phyloP scores from a whole-genome alignment of 768 basidiomycete species.

The Trametes cingulata region DNA sequence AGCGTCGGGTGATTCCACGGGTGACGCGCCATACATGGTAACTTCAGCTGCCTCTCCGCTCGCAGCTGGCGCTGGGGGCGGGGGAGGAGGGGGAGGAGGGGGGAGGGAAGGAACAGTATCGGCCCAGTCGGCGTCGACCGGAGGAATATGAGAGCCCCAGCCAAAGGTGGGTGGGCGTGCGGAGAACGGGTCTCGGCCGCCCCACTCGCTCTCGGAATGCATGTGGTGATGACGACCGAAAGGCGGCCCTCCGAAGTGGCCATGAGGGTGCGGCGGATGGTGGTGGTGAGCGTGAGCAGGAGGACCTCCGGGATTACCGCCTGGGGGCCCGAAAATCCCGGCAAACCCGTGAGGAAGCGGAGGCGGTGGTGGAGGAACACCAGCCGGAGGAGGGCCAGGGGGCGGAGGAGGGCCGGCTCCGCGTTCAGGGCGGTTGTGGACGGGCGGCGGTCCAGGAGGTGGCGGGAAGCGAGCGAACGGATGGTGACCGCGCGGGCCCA shows the following conservation, averaged over 20 bases:
- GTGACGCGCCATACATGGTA: conserved; percentile 20
- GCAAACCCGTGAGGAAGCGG: conserved; percentile 12
- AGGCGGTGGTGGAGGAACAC: conserved; percentile 17
- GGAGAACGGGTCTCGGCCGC: not conserved
- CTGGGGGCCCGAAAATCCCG: not conserved
- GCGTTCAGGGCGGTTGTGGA: conserved; percentile 1
- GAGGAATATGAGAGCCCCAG: conserved; percentile 6
- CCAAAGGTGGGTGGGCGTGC: not conserved
- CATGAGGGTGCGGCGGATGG: not conserved
- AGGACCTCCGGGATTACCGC: not conserved
- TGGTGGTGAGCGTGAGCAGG: conserved; percentile 6
- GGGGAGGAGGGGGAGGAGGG: conserved; percentile 20
- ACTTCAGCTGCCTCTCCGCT: conserved; percentile 14
- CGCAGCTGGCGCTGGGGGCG: not conserved
- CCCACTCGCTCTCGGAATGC: not conserved
- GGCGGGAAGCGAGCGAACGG: conserved; percentile 17
- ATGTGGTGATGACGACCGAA: not conserved
- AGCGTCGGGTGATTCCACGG: conserved; percentile 20
- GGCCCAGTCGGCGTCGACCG: conserved; percentile 6
- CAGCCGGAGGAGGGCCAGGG: conserved; percentile 20
- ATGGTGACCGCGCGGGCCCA: not conserved
- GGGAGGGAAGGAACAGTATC: conserved; percentile 10
- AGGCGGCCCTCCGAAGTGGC: conserved; percentile 10
- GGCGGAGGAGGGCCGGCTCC: conserved; percentile 22
- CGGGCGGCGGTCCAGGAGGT: conserved; percentile 11